Conservation (phyloP, 306 rosid genomes). For the Vigna mungo region DNA sequence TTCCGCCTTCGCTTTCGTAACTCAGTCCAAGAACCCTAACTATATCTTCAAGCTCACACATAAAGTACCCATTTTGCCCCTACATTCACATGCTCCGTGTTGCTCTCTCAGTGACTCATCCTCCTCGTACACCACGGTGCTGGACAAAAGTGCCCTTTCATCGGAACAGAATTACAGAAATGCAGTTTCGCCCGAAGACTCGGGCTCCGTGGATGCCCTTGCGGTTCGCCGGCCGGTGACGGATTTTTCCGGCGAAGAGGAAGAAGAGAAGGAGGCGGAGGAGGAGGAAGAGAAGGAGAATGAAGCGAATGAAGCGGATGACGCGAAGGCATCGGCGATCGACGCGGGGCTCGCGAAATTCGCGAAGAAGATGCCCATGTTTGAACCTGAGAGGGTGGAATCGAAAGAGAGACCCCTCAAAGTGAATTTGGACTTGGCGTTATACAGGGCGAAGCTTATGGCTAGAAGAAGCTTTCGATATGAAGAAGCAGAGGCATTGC, state of each 20-base stretch:
- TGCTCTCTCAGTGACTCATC: constrained; percentile 62
- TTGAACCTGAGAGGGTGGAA: constrained; percentile 71
- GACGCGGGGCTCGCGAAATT: constrained; percentile 63
- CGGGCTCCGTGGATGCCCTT: constrained; percentile 45
- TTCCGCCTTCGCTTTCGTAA: constrained; percentile 59
- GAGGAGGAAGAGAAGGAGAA: constrained; percentile 29
- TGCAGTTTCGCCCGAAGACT: constrained; percentile 22
- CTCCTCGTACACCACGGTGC: constrained; percentile 51
- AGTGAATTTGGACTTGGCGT: constrained; percentile 88
- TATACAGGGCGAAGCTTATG: constrained; percentile 77
- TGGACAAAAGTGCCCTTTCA: constrained; percentile 45
- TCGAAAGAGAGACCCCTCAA: constrained; percentile 63
- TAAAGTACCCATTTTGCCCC: constrained; percentile 56
- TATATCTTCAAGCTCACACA: constrained; percentile 53
- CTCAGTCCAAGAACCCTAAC: constrained; percentile 63
- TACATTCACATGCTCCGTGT: constrained; percentile 53
- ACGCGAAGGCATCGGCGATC: constrained; percentile 43
- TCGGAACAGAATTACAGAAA: constrained; percentile 32
- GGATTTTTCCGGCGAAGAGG: constrained; percentile 53
- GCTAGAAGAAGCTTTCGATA: constrained; percentile 63
- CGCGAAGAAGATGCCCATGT: constrained; percentile 84
- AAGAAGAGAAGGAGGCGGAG: constrained; percentile 22
- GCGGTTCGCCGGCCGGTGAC: constrained; percentile 85
- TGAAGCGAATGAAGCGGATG: constrained; percentile 39
- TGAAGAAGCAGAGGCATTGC: constrained; percentile 70